Conservation (phyloP, 345 rosid genomes). For the Syzygium oleosum region DNA sequence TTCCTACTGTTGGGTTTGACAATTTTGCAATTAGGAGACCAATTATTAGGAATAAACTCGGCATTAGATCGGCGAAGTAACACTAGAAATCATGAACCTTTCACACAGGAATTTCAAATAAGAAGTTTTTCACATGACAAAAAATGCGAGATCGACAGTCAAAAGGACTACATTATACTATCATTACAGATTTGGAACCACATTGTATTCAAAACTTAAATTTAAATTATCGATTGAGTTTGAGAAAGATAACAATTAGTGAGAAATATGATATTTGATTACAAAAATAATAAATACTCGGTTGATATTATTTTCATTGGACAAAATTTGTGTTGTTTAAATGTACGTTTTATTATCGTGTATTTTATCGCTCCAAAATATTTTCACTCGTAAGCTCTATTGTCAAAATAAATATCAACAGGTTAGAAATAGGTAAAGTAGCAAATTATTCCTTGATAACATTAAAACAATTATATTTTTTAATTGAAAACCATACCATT, state of each 20-base stretch:
- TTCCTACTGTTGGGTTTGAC: background rate
- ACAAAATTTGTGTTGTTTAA: background rate
- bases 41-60: background rate
- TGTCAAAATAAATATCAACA: background rate
- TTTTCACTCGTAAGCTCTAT: background rate
- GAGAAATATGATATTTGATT: background rate
- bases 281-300: background rate
- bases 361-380: too few relatives aligned
- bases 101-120: background rate
- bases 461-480: too few relatives aligned
- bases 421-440: background rate
- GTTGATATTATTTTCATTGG: background rate
- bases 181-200: background rate
- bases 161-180: background rate
- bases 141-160: fast-evolving
- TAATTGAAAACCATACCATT: background rate
- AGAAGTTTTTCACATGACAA: background rate
- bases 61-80: background rate
- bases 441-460: background rate
- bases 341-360: background rate
- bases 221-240: background rate
- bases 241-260: background rate
- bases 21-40: background rate
- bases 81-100: background rate
- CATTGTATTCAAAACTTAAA: background rate